Conservation (phyloP, 108 stramenopile genomes). For the Cyclotella atomus region DNA sequence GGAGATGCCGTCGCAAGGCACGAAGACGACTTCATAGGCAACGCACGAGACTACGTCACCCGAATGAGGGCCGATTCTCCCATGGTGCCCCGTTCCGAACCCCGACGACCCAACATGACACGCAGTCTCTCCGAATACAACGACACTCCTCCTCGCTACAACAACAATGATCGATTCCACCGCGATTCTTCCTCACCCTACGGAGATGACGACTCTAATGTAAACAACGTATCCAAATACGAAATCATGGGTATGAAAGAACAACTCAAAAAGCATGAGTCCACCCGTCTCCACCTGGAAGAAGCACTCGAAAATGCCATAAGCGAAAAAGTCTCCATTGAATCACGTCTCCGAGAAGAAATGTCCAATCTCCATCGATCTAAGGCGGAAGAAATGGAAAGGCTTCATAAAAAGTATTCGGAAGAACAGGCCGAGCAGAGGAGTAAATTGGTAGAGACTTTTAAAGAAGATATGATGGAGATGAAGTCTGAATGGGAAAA, state of each 20-base stretch:
- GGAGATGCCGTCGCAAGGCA: neutral
- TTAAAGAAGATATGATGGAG: constrained; percentile 46
- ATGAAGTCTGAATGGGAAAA: constrained; percentile 47
- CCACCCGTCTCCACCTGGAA: constrained; percentile 4
- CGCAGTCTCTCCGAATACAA: constrained; percentile 4
- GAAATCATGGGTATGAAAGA: constrained; percentile 39
- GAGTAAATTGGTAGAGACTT: constrained; percentile 27
- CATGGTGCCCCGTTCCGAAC: neutral
- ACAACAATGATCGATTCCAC: neutral
- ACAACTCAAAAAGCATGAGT: constrained; percentile 27
- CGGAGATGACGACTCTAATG: neutral
- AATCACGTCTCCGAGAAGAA: neutral
- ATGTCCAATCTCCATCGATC: neutral
- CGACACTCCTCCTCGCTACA: neutral
- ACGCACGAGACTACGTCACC: constrained; percentile 17
- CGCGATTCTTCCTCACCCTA: neutral
- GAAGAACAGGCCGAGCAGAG: constrained; percentile 19
- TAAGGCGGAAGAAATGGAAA: neutral
- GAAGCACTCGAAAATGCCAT: constrained; percentile 8
- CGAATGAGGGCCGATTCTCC: constrained; percentile 14
- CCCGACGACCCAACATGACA: neutral
- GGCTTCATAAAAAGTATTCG: constrained; percentile 10
- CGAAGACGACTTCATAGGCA: constrained; percentile 21
- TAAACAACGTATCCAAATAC: constrained; percentile 6
- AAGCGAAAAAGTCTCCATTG: constrained; percentile 6